Base-by-base conservation (phyloP, 495 filamentous ascomycete genomes). In the Lepraria neglecta region DNA sequence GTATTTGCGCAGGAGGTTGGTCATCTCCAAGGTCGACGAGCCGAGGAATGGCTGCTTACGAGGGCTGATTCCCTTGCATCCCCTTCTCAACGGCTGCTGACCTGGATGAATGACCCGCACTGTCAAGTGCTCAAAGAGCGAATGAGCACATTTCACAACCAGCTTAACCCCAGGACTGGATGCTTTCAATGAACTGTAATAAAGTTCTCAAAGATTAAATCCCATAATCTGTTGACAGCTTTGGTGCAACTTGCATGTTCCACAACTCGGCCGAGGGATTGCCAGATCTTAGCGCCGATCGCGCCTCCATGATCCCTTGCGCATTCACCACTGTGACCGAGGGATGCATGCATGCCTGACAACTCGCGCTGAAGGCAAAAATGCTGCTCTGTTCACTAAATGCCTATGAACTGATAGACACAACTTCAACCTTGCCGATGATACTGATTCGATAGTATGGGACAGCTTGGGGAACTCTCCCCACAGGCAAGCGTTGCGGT, bases 401-500 rank as follows among this genome's bases (percentile, higher is more conserved):
- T 21, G 30, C 27, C 40, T 40, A 31, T 48, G 21, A 31, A 1
- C 38, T 14, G 28, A 12, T 24, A 35, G 21, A 53, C 30, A 38
- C 28, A 27, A 48, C 19, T 17, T 7, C 24, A 55, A 11, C n/a
- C 2, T 45, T 40, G 15, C 56, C 40, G 4, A 47, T 60, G 19
- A 42, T 33, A 40, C 21, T 15, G n/a, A 33, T 43, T 42, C 42
- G 67, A 56, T 69, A 67, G 59, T 70, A 90, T 90, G 87, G 84
- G 86, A 75, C 80, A 84, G 70, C 82, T 94, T 74, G 87, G 86
- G 75, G 88, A 86, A 73, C 75, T 96, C 72, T 92, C 91, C 72
- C 87, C 91, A 67, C 84, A 84, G 71, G 89, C 87, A 75, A 91
- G 90, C 74, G 85, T 97, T 73, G 87, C 87, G 69, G 90, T 94